Evolutionary conservation across 2,329 filamentous ascomycete species (phyloP).

Genomic region (Trichoderma lentiforme): DNA sequence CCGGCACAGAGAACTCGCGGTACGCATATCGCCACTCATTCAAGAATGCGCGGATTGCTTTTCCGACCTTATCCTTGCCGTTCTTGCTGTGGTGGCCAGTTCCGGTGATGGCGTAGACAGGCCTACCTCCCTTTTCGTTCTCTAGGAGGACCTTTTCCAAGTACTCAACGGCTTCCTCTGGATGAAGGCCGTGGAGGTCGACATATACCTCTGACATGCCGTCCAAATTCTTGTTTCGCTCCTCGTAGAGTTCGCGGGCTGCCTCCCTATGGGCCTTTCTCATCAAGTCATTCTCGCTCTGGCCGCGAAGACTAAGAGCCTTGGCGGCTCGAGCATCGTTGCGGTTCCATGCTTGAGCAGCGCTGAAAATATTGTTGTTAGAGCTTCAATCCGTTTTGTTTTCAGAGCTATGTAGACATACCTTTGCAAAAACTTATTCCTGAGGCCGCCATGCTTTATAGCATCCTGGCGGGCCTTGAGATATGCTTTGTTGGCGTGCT

Average conservation of each 20-base stretch:
- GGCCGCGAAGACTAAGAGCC: constrained; percentile 86
- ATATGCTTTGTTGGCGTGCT: constrained; percentile 87
- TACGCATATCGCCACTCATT: constrained; percentile 96
- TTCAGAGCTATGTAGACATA: constrained; percentile 37
- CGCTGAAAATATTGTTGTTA: constrained; percentile 49
- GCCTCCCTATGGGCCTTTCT: constrained; percentile 94
- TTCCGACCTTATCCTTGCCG: constrained; percentile 97
- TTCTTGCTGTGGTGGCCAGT: constrained; percentile 98
- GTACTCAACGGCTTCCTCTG: constrained; percentile 94
- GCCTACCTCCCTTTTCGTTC: constrained; percentile 67
- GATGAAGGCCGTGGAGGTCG: constrained; percentile 96
- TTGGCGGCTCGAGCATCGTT: constrained; percentile 96
- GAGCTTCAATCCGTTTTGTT: constrained; percentile 1
- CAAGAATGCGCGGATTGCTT: constrained; percentile 83
- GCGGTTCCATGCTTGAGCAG: constrained; percentile 96
- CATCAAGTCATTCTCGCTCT: constrained; percentile 97
- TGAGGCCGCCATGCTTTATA: constrained; percentile 92
- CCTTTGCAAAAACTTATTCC: constrained; percentile 97
- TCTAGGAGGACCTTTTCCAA: constrained; percentile 83
- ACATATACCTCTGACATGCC: constrained; percentile 77
- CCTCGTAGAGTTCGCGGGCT: constrained; percentile 85
- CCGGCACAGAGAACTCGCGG: constrained; percentile 92
- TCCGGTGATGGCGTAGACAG: constrained; percentile 93
- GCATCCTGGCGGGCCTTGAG: constrained; percentile 92
- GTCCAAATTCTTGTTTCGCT: constrained; percentile 71